Evolutionary conservation across 805 yeast species (phyloP), one percentile per base, ranked within the genome.

Genomic region (Candida qinlingensis): DNA sequence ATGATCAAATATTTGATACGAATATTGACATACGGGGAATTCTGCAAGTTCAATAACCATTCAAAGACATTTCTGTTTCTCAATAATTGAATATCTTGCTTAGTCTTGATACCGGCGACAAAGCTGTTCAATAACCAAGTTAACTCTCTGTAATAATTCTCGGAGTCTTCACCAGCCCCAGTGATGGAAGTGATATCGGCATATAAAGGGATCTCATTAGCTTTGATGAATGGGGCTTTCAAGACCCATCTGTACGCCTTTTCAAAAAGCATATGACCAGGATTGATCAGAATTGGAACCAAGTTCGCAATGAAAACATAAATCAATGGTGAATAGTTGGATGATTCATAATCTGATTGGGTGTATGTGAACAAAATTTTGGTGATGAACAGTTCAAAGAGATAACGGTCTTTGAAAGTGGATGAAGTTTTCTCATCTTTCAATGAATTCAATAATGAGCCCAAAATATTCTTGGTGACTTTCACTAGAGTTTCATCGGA

Each of bases 261-360:
- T 53, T 90, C 96, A 63, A 84, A 87, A 25, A 92, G 63, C 56
- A 74, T 75, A 53, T 87, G 92, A 0, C 82, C 79, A 0, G 97
- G 96, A 52, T 83, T 80, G 6, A 73, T 63, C 49, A 87, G 62
- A 2, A 87, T 70, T 3, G 79, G 76, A 4, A 80, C 67, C 37
- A 89, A 61, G 45, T 77, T 74, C 1, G 88, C 76, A 37, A 83
- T 64, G 47, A 80, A 61, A 13, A 72, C 67, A 66, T 85, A 77
- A n/a, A 82, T 68, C 13, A 84, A 53, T 4, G 82, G 74, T 0
- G 81, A 58, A 6, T 76, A 51, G 1, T 57, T 61, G 3, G 50
- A 46, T 7, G 58, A 25, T 3, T 48, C 43, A 30, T 40, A 12
- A 33, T 47, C 45, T 44, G 51, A 45, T 59, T 55, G 26, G 46